Evolutionary conservation across 495 filamentous ascomycete species (phyloP), one percentile per base, ranked within the genome.

Genomic region (Podospora bellae-mahoneyi): DNA sequence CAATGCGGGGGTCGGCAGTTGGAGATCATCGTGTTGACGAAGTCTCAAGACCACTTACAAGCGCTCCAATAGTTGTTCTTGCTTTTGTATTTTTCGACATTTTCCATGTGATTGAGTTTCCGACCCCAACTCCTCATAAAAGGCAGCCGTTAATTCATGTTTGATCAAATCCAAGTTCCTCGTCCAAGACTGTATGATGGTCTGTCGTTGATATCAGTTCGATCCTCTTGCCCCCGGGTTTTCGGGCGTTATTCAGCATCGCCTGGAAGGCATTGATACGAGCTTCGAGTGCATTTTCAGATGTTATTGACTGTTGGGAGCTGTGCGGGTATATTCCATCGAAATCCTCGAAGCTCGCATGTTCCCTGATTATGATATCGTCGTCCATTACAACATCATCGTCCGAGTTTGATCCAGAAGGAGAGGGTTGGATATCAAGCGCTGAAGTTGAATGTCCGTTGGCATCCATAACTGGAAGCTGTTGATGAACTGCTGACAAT

Each of bases 171-270:
- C 69, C 65, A 55, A 83, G 68, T 15, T 82, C 81, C 15, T 56
- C 20, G 1, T 83, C 80, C 3, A 69, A 6, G 15, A 44, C 66
- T 4, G 76, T 76, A 44, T 83, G 80, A 18, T 81, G 69, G 67
- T 78, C 77, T 0, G 74, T 76, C 0, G 80, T 82, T 13, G 77
- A 78, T 44, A 83, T 69, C 20, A 83, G 67, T n/a, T 64, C 66
- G 32, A 83, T 70, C 2, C 65, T 62, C 3, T 27, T 23, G 64
- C 71, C 74, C 7, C 60, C 5, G 1, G 68, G 62, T 4, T 69
- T 69, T 19, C 68, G 69, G n/a, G 78, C 72, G 39, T 78, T 79
- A 3, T 71, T 68, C 0, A 67, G 70, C 0, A 73, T 71, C 1
- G 74, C 64, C 16, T 57, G 67, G 30, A 75, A 83, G 0, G 79